phyloP scores from a whole-genome alignment of 225 moss, liverwort and hornwort genomes.

The Straminergon stramineum region DNA sequence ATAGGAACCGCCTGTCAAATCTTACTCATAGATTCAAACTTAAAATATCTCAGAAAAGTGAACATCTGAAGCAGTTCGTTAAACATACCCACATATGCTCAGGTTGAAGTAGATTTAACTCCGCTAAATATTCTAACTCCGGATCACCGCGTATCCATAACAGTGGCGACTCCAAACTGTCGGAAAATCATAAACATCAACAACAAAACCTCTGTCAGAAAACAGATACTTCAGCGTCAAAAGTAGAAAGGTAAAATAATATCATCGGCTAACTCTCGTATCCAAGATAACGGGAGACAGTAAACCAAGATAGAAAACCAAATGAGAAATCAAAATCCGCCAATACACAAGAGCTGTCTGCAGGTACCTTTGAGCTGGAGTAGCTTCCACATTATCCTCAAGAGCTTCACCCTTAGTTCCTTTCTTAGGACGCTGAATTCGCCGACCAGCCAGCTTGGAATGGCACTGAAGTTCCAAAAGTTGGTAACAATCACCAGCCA shows the following conservation, averaged over 20 bases:
- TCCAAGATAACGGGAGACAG: neutral
- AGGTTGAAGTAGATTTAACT: constrained; percentile 78
- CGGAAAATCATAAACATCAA: neutral
- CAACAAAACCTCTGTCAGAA: neutral
- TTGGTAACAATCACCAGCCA: constrained; percentile 90
- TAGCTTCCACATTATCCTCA: constrained; percentile 76
- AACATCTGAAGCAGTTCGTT: neutral
- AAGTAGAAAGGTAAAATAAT: neutral
- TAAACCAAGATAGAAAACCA: neutral
- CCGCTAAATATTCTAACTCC: constrained; percentile 90
- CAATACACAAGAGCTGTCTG: neutral
- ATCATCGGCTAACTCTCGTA: neutral
- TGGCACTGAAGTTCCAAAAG: constrained; percentile 96
- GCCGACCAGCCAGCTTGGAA: constrained; percentile 95
- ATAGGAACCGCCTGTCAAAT: neutral
- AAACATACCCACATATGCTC: constrained; percentile 99
- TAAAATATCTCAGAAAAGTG: neutral
- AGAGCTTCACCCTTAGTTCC: constrained; percentile 73
- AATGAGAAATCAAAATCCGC: neutral
- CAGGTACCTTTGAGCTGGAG: constrained; percentile 41
- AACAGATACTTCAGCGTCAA: neutral
- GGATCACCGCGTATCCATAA: constrained; percentile 99
- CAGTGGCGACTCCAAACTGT: constrained; percentile 96
- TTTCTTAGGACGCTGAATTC: constrained; percentile 83
- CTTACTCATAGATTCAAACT: neutral